Evolutionary conservation across 108 stramenopile genomes (phyloP).

Genomic region (Asterionellopsis glacialis): DNA sequence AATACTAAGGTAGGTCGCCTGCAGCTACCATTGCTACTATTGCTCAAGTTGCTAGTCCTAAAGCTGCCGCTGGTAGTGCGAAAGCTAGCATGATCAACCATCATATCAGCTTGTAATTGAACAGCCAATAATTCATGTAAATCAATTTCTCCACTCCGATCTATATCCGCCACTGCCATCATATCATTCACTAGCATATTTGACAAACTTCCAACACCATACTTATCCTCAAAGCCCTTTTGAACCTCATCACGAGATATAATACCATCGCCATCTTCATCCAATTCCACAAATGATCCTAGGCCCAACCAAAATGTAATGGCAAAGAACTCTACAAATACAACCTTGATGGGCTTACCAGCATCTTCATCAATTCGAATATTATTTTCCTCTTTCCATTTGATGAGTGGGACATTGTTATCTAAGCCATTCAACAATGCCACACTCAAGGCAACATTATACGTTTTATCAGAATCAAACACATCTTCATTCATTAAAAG

Average conservation of each 20-base stretch:
- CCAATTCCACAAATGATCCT: conserved; percentile 39
- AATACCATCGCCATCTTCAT: conserved; percentile 35
- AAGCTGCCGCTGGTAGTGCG: no score
- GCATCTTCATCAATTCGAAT: conserved; percentile 11
- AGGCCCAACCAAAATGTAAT: conserved; percentile 31
- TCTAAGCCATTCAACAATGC: conserved; percentile 35
- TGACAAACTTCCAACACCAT: conserved; percentile 14
- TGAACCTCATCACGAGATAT: conserved; percentile 31
- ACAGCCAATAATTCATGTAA: conserved; percentile 25
- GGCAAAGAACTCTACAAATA: conserved; percentile 31
- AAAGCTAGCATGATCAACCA: conserved; percentile 6
- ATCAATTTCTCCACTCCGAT: conserved; percentile 25
- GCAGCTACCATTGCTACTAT: no score
- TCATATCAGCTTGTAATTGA: conserved; percentile 16
- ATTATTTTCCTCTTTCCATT: conserved; percentile 17
- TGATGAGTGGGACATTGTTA: conserved; percentile 37
- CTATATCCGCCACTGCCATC: conserved; percentile 32
- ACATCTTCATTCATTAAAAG: conserved; percentile 15
- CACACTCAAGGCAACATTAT: conserved; percentile 25
- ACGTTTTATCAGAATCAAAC: conserved; percentile 28
- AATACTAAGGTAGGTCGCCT: no score
- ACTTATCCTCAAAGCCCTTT: neutral
- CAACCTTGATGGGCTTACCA: conserved; percentile 23
- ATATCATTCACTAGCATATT: conserved; percentile 34
- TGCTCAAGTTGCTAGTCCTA: no score